Conservation (phyloP, 148 eudicot species). For the Simmondsia chinensis region DNA sequence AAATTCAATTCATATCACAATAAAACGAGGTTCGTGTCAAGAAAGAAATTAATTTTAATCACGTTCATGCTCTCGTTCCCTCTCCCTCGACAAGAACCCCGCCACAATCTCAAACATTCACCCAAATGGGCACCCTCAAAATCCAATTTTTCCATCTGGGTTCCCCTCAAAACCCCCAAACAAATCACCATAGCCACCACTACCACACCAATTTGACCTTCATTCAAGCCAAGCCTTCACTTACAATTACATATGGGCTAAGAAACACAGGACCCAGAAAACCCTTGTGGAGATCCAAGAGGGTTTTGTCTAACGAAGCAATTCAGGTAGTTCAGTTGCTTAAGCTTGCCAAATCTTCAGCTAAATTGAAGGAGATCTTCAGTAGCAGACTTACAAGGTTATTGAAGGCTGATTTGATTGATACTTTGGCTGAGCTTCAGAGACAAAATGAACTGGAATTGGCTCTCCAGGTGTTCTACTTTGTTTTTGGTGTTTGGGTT, state of each 20-base stretch:
- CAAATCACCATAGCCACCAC: background rate
- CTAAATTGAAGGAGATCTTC: slow-evolving; percentile 34
- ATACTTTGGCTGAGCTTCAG: slow-evolving; percentile 50
- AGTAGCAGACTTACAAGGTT: slow-evolving; percentile 29
- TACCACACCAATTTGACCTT: background rate
- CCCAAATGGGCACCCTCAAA: slow-evolving; percentile 23
- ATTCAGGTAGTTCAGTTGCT: slow-evolving; percentile 62
- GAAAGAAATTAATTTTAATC: no score
- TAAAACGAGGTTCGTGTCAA: no score
- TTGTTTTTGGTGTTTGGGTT: background rate
- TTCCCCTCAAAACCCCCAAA: slow-evolving; percentile 16
- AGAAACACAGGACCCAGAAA: slow-evolving; percentile 40
- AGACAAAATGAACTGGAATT: slow-evolving; percentile 45
- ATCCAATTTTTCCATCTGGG: slow-evolving; percentile 14
- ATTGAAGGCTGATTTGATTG: slow-evolving; percentile 61
- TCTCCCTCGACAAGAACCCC: slow-evolving; percentile 1
- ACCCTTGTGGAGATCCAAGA: slow-evolving; percentile 49
- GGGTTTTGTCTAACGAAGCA: slow-evolving; percentile 48
- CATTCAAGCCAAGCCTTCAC: background rate
- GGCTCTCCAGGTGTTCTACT: slow-evolving; percentile 32
- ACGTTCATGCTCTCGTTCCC: background rate
- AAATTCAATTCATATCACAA: no score
- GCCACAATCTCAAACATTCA: background rate
- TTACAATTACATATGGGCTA: slow-evolving; percentile 31
- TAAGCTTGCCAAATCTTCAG: slow-evolving; percentile 37